These are phyloP conservation scores for Vitis vinifera DNA, from an alignment of 164 flowering plant species.

Conservation along the genomic window ASM3070453v1 NC_081821.1:6336001-6336500, in stretches of 20 bases:
- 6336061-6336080: conserved; percentile 7
- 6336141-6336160: neutral
- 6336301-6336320: neutral
- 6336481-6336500: conserved; percentile 86
- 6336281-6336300: neutral
- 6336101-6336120: neutral
- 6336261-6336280: neutral
- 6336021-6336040: conserved; percentile 84
- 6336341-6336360: conserved; percentile 32
- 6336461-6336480: conserved; percentile 43
- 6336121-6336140: neutral
- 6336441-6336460: conserved; percentile 64
- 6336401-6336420: conserved; percentile 77
- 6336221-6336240: too few species aligned
- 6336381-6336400: conserved; percentile 41
- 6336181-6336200: neutral
- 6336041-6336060: conserved; percentile 38
- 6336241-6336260: too few species aligned
- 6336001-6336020: conserved; percentile 53
- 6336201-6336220: too few species aligned
- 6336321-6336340: conserved; percentile 40
- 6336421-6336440: conserved; percentile 47
- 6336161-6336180: neutral
- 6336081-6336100: neutral
- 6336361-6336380: conserved; percentile 36